phyloP scores from a whole-genome alignment of 495 filamentous ascomycete species.

The Cairneyella variabilis region DNA sequence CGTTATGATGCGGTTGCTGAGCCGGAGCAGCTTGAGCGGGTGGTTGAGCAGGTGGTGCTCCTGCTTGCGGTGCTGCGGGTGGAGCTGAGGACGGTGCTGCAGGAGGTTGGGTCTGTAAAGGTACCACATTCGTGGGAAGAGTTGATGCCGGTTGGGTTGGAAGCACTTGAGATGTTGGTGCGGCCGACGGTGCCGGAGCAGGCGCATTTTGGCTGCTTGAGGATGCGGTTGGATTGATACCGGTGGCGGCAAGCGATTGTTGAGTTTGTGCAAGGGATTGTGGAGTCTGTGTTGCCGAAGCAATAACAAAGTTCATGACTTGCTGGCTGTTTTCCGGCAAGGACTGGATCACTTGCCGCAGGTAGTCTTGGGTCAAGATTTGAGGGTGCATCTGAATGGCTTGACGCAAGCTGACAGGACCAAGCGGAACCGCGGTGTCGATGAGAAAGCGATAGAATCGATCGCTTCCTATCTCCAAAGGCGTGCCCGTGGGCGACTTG shows the following conservation, averaged over 20 bases:
- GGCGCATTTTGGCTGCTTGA: background rate
- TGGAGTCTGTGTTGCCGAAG: slow-evolving; percentile 21
- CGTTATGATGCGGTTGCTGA: slow-evolving; percentile 11
- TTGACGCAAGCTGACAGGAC: slow-evolving; percentile 37
- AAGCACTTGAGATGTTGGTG: slow-evolving; percentile 8
- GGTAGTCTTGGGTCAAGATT: slow-evolving; percentile 24
- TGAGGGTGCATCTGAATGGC: slow-evolving; percentile 40
- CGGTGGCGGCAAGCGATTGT: background rate
- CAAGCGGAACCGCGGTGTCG: slow-evolving; percentile 31
- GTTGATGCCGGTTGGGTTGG: slow-evolving; percentile 19
- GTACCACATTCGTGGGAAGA: background rate
- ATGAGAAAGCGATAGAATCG: slow-evolving; percentile 20
- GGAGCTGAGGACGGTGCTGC: background rate
- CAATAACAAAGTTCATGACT: slow-evolving; percentile 36
- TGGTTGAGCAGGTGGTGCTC: slow-evolving; percentile 6
- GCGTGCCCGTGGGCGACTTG: background rate
- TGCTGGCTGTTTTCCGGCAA: background rate
- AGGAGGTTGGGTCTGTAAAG: background rate
- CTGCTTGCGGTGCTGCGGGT: slow-evolving; percentile 19
- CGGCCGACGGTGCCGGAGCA: background rate
- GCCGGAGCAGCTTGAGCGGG: slow-evolving; percentile 16
- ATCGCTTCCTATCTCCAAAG: slow-evolving; percentile 8
- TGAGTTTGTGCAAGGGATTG: background rate
- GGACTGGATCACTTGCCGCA: background rate
- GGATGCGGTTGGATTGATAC: too few relatives aligned